A percentile compares a stretch with the other conserved stretches of the same genome.
Evolutionary conservation across 2,329 filamentous ascomycete species (phyloP).

Genomic region (Pseudocercospora ulei): DNA sequence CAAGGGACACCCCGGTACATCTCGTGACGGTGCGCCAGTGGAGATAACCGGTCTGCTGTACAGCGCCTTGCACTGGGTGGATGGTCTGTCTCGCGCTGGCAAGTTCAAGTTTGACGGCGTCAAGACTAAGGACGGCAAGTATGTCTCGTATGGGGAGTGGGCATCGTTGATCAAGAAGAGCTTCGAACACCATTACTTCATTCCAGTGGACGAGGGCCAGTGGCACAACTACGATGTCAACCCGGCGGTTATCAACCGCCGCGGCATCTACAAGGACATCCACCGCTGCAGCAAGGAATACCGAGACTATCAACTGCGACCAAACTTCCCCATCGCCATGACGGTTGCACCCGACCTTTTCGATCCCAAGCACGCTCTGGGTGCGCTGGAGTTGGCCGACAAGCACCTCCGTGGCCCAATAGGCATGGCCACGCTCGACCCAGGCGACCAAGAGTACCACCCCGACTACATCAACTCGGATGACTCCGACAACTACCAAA

Average conservation of each 20-base stretch:
- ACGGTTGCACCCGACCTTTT: constrained; percentile 84
- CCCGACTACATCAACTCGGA: constrained; percentile 93
- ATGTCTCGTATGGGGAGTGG: constrained; percentile 68
- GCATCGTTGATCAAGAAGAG: constrained; percentile 66
- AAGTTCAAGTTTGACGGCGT: constrained; percentile 67
- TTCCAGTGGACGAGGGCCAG: constrained; percentile 60
- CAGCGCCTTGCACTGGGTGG: constrained; percentile 75
- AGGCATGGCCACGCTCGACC: constrained; percentile 93
- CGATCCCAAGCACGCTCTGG: constrained; percentile 63
- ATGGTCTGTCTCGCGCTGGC: constrained; percentile 55
- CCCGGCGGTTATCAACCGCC: constrained; percentile 66
- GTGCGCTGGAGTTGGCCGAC: constrained; percentile 72
- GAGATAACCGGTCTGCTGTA: constrained; percentile 92
- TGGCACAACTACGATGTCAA: constrained; percentile 75
- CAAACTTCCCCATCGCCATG: constrained; percentile 95
- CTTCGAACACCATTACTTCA: constrained; percentile 88
- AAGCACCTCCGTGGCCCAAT: constrained; percentile 69
- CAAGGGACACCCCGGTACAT: constrained; percentile 92
- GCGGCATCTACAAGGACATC: constrained; percentile 96
- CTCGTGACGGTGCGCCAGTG: constrained; percentile 85
- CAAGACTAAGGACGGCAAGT: constrained; percentile 40
- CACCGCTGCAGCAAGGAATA: constrained; percentile 92
- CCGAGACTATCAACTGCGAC: constrained; percentile 90
- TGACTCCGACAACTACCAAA: constrained; percentile 82
- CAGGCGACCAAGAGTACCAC: constrained; percentile 81